phyloP scores from a whole-genome alignment of 805 yeast genomes.

The Cyberlindnera americana region DNA sequence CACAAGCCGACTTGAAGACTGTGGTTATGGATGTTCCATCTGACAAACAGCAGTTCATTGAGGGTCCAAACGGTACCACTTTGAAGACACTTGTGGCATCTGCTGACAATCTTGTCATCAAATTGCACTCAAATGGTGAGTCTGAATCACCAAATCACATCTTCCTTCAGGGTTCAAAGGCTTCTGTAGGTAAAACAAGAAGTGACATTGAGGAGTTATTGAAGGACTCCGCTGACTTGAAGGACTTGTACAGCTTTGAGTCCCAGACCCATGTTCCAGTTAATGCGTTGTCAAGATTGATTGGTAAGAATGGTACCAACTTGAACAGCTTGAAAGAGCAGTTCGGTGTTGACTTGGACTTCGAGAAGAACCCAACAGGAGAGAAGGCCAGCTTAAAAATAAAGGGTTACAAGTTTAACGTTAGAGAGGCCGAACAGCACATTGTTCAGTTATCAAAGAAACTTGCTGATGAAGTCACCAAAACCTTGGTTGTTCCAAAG shows the following conservation, averaged over 20 bases:
- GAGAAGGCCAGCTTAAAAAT: conserved; percentile 51
- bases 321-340: conserved; percentile 66
- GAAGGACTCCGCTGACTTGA: conserved; percentile 51
- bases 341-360: conserved; percentile 73
- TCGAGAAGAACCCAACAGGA: conserved; percentile 49
- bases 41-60: conserved; percentile 54
- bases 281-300: conserved; percentile 67
- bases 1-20: conserved; percentile 50
- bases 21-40: conserved; percentile 49
- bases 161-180: conserved; percentile 64
- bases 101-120: conserved; percentile 36
- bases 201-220: conserved; percentile 51
- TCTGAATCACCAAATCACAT: conserved; percentile 50
- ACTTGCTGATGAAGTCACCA: conserved; percentile 78
- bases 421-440: conserved; percentile 62
- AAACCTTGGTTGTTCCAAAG: conserved; percentile 64
- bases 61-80: conserved; percentile 61
- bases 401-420: conserved; percentile 77
- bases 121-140: conserved; percentile 37
- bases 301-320: conserved; percentile 85
- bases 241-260: conserved; percentile 39
- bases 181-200: conserved; percentile 53
- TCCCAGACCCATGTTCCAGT: conserved; percentile 60
- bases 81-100: conserved; percentile 38
- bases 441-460: conserved; percentile 59